phyloP scores from a whole-genome alignment of 352 stramenopile species.

The Pythium plurisporium region DNA sequence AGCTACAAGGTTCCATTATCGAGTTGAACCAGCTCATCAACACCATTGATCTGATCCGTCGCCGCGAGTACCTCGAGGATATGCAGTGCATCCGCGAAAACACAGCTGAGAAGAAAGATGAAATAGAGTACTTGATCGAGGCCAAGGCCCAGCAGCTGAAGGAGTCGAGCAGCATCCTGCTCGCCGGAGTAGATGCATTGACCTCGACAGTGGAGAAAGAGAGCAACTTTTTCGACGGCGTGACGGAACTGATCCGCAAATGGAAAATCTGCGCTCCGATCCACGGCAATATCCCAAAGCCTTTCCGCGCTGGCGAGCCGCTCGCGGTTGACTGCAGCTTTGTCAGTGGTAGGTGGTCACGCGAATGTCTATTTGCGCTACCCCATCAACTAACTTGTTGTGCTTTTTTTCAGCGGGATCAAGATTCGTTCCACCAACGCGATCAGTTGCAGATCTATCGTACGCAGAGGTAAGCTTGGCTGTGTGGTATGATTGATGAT shows the following conservation, averaged over 20 bases:
- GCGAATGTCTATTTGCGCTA: too few relatives aligned
- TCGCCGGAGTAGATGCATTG: constrained; percentile 65
- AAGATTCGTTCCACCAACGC: constrained; percentile 60
- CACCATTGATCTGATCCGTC: constrained; percentile 80
- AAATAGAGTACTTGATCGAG: constrained; percentile 75
- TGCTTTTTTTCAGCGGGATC: constrained; percentile 48
- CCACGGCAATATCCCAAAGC: constrained; percentile 84
- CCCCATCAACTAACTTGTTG: too few relatives aligned
- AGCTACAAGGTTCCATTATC: constrained; percentile 72
- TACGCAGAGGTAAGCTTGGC: constrained; percentile 61
- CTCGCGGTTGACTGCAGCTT: constrained; percentile 85
- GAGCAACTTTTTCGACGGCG: constrained; percentile 78
- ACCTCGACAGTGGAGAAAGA: constrained; percentile 74
- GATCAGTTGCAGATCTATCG: constrained; percentile 70
- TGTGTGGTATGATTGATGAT: not conserved
- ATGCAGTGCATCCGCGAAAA: constrained; percentile 86
- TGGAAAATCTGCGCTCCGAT: constrained; percentile 86
- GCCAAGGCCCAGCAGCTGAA: constrained; percentile 72
- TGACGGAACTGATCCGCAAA: constrained; percentile 72
- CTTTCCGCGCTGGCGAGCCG: constrained; percentile 76
- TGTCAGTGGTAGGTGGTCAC: constrained; percentile 53
- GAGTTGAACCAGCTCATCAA: constrained; percentile 86
- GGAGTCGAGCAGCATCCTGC: constrained; percentile 68
- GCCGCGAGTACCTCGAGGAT: constrained; percentile 77
- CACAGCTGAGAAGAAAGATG: constrained; percentile 73